phyloP scores from a whole-genome alignment of 495 filamentous ascomycete genomes.

The Chaetomium tenue region DNA sequence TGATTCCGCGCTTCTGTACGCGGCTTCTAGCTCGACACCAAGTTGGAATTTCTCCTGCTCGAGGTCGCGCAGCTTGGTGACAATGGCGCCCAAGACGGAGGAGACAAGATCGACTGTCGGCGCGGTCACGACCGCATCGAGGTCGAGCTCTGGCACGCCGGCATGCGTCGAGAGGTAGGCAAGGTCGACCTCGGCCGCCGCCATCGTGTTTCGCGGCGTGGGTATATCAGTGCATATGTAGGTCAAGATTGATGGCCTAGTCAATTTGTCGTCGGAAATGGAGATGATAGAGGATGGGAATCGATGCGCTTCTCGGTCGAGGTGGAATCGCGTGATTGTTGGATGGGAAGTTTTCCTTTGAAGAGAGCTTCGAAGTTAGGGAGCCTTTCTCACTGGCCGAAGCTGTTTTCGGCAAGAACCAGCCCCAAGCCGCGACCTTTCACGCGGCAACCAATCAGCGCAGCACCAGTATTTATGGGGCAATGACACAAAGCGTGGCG shows the following conservation, averaged over 20 bases:
- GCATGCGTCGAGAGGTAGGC: constrained; percentile 74
- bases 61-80: constrained; percentile 72
- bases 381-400: neutral
- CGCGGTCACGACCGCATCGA: constrained; percentile 62
- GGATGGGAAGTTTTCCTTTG: constrained; percentile 19
- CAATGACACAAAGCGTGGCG: constrained; percentile 12
- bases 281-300: neutral
- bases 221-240: constrained; percentile 24
- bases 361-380: constrained; percentile 7
- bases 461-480: constrained; percentile 6
- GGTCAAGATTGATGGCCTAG: neutral
- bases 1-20: constrained; percentile 74
- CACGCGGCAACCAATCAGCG: constrained; percentile 19
- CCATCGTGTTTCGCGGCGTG: constrained; percentile 59
- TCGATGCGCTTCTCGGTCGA: neutral
- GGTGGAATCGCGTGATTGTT: constrained; percentile 14
- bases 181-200: constrained; percentile 69
- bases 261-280: neutral
- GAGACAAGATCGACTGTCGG: constrained; percentile 77
- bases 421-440: constrained; percentile 15
- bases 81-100: constrained; percentile 63
- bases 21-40: constrained; percentile 91
- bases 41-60: constrained; percentile 83
- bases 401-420: constrained; percentile 27
- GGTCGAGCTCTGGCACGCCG: constrained; percentile 63